Evolutionary conservation across 768 basidiomycete species (phyloP).

Genomic region (Dictyophora rubrovolvata): DNA sequence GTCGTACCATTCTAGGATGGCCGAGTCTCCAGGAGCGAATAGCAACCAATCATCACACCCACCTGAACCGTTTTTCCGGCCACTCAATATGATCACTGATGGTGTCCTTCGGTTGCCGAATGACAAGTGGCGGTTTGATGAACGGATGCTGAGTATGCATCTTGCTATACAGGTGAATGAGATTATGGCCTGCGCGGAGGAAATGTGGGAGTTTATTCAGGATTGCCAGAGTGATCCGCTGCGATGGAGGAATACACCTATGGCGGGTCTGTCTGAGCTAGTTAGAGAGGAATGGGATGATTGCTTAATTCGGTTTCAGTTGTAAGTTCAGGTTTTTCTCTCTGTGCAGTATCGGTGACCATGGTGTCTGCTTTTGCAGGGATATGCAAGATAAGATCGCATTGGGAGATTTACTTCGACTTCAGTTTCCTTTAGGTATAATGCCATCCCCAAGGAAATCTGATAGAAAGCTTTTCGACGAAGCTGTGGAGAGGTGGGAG

Average conservation of each 20-base stretch:
- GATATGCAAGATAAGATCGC: constrained; percentile 57
- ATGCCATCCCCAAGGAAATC: constrained; percentile 28
- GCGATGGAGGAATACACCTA: constrained; percentile 6
- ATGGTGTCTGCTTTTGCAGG: constrained; percentile 23
- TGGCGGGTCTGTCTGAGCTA: constrained; percentile 33
- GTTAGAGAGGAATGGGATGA: constrained; percentile 54
- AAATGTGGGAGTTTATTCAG: constrained; percentile 72
- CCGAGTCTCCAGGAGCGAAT: not conserved
- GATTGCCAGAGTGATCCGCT: constrained; percentile 24
- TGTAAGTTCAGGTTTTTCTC: constrained; percentile 34
- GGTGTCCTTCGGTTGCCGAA: constrained; percentile 30
- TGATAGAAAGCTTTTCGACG: constrained; percentile 47
- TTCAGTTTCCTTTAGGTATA: constrained; percentile 40
- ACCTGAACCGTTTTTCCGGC: not conserved
- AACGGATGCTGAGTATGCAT: constrained; percentile 51
- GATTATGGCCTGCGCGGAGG: constrained; percentile 59
- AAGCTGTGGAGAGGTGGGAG: constrained; percentile 48
- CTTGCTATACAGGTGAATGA: constrained; percentile 51
- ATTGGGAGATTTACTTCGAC: constrained; percentile 33
- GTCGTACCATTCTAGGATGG: not conserved
- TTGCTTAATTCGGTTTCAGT: constrained; percentile 44
- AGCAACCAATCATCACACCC: not conserved
- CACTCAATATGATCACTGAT: not conserved
- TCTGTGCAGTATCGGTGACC: not conserved
- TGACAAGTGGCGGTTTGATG: constrained; percentile 41